These are phyloP conservation scores for Sporobolomyces roseus DNA, from an alignment of 768 basidiomycete species.

Conservation along the genomic window DNA sequence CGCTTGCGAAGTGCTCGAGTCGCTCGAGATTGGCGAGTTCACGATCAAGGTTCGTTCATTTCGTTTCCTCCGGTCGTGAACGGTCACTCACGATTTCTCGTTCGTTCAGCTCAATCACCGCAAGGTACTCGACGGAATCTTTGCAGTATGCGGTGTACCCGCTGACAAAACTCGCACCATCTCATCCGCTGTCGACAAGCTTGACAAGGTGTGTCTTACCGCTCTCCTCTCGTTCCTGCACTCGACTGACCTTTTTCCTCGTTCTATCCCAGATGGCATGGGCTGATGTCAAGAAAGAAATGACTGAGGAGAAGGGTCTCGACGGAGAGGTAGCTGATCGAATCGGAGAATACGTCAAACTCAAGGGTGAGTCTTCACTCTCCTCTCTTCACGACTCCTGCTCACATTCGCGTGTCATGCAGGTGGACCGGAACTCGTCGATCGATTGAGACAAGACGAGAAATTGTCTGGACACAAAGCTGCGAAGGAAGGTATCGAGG, in stretches of 20 bases:
- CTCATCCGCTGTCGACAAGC: constrained; percentile 94
- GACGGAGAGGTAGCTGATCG: constrained; percentile 75
- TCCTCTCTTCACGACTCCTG: constrained; percentile 8
- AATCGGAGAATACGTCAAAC: constrained; percentile 95
- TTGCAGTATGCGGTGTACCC: constrained; percentile 92
- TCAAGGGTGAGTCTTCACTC: constrained; percentile 63
- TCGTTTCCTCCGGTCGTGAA: not conserved
- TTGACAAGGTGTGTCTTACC: constrained; percentile 71
- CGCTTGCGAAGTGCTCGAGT: constrained; percentile 71
- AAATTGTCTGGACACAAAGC: constrained; percentile 64
- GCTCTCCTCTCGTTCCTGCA: not conserved
- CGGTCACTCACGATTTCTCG: not conserved
- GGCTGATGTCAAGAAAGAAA: constrained; percentile 88
- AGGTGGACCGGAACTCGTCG: constrained; percentile 77
- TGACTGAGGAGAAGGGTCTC: constrained; percentile 92
- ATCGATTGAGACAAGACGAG: constrained; percentile 62
- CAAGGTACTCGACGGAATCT: constrained; percentile 94
- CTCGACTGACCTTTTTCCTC: too few relatives aligned
- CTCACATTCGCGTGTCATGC: too few relatives aligned
- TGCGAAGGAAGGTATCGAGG: constrained; percentile 75
- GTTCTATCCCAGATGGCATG: constrained; percentile 63
- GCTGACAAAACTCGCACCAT: constrained; percentile 82
- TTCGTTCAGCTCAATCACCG: constrained; percentile 76
- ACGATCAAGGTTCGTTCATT: constrained; percentile 69
- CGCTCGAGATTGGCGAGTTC: constrained; percentile 87